phyloP scores from a whole-genome alignment of 2,329 filamentous ascomycete genomes.

The Aspergillus intermedius region DNA sequence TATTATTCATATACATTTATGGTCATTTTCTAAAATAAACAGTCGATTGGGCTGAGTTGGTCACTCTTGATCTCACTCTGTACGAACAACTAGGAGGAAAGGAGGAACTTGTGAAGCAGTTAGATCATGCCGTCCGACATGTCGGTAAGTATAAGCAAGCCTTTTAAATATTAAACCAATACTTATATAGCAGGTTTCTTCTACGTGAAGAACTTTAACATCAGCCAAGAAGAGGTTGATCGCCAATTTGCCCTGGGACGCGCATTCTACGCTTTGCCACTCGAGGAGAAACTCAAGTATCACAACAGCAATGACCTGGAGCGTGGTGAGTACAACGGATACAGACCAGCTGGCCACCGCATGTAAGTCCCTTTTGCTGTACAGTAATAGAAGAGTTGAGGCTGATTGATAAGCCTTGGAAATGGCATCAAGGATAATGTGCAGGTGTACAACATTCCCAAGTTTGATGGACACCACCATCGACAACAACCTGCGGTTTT shows the following conservation, averaged over 20 bases:
- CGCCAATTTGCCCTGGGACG: conserved; percentile 56
- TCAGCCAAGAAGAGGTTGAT: conserved; percentile 55
- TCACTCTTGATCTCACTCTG: conserved; percentile 51
- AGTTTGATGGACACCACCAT: conserved; percentile 47
- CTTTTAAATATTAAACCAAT: conserved; percentile 12
- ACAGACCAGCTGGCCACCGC: conserved; percentile 43
- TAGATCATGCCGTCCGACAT: conserved; percentile 49
- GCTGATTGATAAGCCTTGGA: conserved; percentile 18
- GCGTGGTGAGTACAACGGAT: conserved; percentile 53
- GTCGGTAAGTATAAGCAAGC: conserved; percentile 23
- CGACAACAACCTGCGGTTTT: conserved; percentile 45
- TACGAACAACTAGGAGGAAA: conserved; percentile 52
- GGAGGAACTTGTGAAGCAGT: conserved; percentile 47
- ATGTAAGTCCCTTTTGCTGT: conserved; percentile 14
- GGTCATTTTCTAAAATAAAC: conserved; percentile 9
- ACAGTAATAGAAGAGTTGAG: conserved; percentile 12
- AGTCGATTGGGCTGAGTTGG: conserved; percentile 50
- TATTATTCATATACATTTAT: neutral
- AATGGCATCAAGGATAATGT: conserved; percentile 48
- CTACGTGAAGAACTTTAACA: conserved; percentile 57
- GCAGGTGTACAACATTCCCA: conserved; percentile 56
- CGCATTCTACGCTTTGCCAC: conserved; percentile 51
- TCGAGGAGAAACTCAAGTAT: conserved; percentile 55
- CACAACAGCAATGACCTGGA: conserved; percentile 41
- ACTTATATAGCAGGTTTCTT: conserved; percentile 48